phyloP scores from a whole-genome alignment of 1,284 basidiomycete species.

The Cutaneotrichosporon arboriforme region DNA sequence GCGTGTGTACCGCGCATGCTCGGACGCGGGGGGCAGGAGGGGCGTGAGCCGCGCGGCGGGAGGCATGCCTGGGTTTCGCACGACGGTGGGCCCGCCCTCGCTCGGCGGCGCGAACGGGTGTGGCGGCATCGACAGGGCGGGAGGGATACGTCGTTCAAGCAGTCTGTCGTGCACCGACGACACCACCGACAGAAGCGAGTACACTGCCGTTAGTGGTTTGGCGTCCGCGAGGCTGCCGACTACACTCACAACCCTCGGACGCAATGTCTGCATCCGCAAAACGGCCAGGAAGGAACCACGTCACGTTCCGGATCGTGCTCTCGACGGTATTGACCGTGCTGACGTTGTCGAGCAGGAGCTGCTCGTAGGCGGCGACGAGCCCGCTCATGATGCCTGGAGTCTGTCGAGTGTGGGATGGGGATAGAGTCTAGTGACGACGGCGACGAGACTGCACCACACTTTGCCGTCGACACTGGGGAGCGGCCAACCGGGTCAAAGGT shows the following conservation, averaged over 20 bases:
- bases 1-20: conserved; percentile 60
- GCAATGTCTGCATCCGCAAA: conserved; percentile 95
- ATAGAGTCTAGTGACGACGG: neutral
- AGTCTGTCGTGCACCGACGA: conserved; percentile 72
- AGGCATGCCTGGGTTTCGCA: conserved; percentile 6
- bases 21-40: conserved; percentile 34
- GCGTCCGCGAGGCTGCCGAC: too few species aligned
- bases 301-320: conserved; percentile 77
- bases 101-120: conserved; percentile 47
- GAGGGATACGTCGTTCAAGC: conserved; percentile 59
- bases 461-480: too few species aligned
- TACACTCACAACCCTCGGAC: conserved; percentile 75
- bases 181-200: conserved; percentile 42
- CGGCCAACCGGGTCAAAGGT: too few species aligned
- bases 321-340: conserved; percentile 80
- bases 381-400: conserved; percentile 5
- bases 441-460: too few species aligned
- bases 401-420: neutral
- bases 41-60: conserved; percentile 20
- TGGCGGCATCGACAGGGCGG: conserved; percentile 61
- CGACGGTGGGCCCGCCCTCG: conserved; percentile 4
- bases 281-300: conserved; percentile 89
- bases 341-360: conserved; percentile 73
- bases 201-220: conserved; percentile 33
- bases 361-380: conserved; percentile 59